Conservation (phyloP, 129 eudicot genomes). For the Kitagawia praeruptora region DNA sequence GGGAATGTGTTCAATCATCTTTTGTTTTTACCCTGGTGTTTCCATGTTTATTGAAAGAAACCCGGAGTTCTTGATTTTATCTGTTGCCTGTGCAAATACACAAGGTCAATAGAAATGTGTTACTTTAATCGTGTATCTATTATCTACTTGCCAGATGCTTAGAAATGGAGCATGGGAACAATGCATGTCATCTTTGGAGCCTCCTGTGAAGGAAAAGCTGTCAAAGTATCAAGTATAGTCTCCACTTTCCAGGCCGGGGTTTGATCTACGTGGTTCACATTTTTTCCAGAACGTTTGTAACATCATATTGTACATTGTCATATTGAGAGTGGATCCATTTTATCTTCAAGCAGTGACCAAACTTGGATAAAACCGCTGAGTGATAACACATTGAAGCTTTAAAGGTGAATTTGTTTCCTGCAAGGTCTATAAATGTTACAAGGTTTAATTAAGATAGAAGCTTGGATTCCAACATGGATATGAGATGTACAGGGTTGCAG, state of each 20-base stretch:
- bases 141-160: slow-evolving; percentile 50
- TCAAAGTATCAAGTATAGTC: slow-evolving; percentile 54
- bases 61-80: background rate
- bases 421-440: slow-evolving; percentile 12
- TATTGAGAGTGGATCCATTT: slow-evolving; percentile 10
- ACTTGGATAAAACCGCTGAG: background rate
- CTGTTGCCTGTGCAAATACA: background rate
- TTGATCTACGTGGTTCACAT: background rate
- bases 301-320: slow-evolving; percentile 29
- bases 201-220: slow-evolving; percentile 63
- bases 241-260: background rate
- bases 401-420: slow-evolving; percentile 18
- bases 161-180: slow-evolving; percentile 93
- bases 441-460: slow-evolving; percentile 14
- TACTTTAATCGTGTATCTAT: background rate
- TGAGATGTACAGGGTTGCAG: slow-evolving; percentile 40
- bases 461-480: slow-evolving; percentile 15
- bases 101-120: background rate
- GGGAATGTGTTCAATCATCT: background rate
- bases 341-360: slow-evolving; percentile 15
- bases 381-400: slow-evolving; percentile 11
- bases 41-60: background rate
- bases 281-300: slow-evolving; percentile 2
- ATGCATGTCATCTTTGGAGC: slow-evolving; percentile 83
- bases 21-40: background rate